phyloP scores from a whole-genome alignment of 1,139 yeast genomes.

The Meyerozyma guilliermondii region DNA sequence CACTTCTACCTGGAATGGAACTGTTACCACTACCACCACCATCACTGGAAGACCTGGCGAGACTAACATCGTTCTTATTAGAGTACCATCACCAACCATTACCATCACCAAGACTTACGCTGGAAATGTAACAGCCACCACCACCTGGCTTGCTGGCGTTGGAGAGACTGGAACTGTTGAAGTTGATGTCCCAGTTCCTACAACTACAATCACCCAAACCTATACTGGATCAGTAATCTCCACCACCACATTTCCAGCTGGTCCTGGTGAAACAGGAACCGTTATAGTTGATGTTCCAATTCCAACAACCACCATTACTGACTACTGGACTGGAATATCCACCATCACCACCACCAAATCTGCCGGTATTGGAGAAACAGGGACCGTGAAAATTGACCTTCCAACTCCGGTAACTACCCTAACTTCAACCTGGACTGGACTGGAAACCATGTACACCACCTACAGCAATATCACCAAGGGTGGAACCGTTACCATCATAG shows the following conservation, averaged over 20 bases:
- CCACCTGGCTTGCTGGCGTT: constrained; percentile 5
- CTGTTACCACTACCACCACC: too few species aligned
- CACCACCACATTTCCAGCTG: constrained; percentile 4
- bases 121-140: constrained; percentile 5
- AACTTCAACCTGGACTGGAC: too few species aligned
- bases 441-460: too few species aligned
- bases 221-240: constrained; percentile 5
- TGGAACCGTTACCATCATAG: constrained; percentile 7
- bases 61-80: constrained; percentile 8
- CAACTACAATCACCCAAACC: constrained; percentile 6
- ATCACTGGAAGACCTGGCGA: constrained; percentile 6
- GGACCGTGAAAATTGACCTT: too few species aligned
- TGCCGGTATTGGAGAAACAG: too few species aligned
- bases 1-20: too few species aligned
- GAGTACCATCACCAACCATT: constrained; percentile 7
- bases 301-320: too few species aligned
- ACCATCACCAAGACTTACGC: constrained; percentile 5
- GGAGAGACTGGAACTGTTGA: constrained; percentile 8
- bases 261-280: constrained; percentile 6
- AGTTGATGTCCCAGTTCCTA: constrained; percentile 7
- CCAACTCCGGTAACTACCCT: too few species aligned
- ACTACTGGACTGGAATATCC: too few species aligned
- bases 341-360: too few species aligned
- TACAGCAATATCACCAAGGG: too few species aligned
- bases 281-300: too few species aligned